Percentiles rank a stretch among this genome's conserved stretches.
These are phyloP conservation scores for Stephania japonica DNA, from an alignment of 164 flowering plant genomes.

Conservation along the genomic window DNA sequence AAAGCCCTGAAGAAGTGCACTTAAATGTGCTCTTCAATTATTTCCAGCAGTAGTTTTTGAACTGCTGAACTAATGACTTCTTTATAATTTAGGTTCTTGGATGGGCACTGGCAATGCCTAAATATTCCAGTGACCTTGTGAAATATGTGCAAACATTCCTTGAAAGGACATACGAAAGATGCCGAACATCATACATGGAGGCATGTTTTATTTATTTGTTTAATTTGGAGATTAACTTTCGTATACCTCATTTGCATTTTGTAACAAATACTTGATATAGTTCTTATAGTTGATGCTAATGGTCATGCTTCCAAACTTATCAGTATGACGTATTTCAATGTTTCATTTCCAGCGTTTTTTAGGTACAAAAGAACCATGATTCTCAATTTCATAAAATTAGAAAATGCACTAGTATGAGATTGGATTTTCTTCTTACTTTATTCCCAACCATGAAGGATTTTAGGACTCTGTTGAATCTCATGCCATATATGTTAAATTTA, in stretches of 20 bases:
- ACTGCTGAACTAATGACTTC: background rate
- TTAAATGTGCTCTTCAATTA: background rate
- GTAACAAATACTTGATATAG: background rate
- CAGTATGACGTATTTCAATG: background rate
- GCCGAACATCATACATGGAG: conserved; percentile 98
- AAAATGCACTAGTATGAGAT: background rate
- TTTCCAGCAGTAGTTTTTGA: background rate
- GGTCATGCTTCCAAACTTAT: background rate
- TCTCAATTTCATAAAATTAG: conserved; percentile 4
- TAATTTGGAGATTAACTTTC: background rate
- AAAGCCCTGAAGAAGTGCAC: background rate
- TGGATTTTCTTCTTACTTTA: background rate
- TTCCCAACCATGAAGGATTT: background rate
- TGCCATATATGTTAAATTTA: background rate
- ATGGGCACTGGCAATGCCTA: conserved; percentile 99
- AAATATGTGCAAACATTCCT: conserved; percentile 93
- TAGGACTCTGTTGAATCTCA: background rate
- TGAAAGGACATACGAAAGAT: conserved; percentile 94
- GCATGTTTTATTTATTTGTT: conserved; percentile 32
- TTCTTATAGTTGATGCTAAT: background rate
- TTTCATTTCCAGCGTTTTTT: background rate
- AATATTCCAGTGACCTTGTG: conserved; percentile 84
- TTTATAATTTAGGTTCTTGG: conserved; percentile 63
- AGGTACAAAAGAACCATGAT: background rate
- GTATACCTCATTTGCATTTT: background rate